Percentiles rank a stretch among this genome's conserved stretches.
These are phyloP conservation scores for Penicillium sumatraense DNA, from an alignment of 2,329 filamentous ascomycete genomes.

Conservation along the genomic window DNA sequence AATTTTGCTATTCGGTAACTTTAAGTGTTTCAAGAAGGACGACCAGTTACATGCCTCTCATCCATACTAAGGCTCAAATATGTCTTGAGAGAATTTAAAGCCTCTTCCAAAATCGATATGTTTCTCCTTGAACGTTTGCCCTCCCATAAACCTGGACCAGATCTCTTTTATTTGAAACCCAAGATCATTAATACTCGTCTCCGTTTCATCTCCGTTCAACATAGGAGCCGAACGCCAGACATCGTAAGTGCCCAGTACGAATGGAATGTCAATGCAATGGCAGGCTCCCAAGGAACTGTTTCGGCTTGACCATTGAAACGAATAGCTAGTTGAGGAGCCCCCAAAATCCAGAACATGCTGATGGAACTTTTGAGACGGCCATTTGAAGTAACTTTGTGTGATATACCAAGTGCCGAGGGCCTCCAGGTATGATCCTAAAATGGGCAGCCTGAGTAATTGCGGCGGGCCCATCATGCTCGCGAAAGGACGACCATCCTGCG, in stretches of 20 bases:
- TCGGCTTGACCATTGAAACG: conserved; percentile 1
- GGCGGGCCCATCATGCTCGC: conserved; percentile 10
- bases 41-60: background rate
- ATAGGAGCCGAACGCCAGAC: conserved; percentile 8
- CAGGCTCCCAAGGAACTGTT: background rate
- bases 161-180: conserved; percentile 2
- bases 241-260: conserved; percentile 1
- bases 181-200: background rate
- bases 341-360: conserved; percentile 2
- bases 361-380: conserved; percentile 1
- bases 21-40: too few species aligned
- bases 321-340: conserved; percentile 4
- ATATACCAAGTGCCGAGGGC: conserved; percentile 11
- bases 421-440: conserved; percentile 8
- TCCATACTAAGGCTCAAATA: background rate
- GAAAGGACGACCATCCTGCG: conserved; percentile 8
- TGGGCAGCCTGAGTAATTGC: conserved; percentile 1
- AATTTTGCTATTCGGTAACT: too few species aligned
- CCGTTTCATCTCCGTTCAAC: conserved; percentile 1
- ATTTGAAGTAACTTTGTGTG: conserved; percentile 9
- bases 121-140: background rate
- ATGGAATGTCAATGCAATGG: conserved; percentile 11
- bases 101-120: background rate
- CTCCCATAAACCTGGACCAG: conserved; percentile 5
- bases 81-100: background rate